phyloP scores from a whole-genome alignment of 306 rosid genomes.

The Chamaecrista fasciculata region DNA sequence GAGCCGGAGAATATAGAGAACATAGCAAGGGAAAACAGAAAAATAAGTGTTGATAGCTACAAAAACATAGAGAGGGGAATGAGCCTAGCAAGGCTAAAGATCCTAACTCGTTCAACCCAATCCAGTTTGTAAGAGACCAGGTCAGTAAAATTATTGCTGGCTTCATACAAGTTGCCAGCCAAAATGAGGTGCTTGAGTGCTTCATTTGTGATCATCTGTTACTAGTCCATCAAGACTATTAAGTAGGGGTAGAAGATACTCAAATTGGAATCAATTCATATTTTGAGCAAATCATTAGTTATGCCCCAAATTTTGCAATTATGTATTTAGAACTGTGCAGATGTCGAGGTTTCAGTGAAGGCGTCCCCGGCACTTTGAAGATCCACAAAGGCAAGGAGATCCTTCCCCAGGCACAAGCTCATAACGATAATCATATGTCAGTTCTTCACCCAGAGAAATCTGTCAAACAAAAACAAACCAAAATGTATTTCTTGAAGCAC shows the following conservation, averaged over 20 bases:
- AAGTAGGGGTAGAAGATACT: neutral
- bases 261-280: constrained; percentile 1
- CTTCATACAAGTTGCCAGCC: constrained; percentile 19
- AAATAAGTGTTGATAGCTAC: constrained; percentile 19
- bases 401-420: constrained; percentile 61
- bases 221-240: constrained; percentile 7
- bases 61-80: constrained; percentile 3
- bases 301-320: constrained; percentile 25
- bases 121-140: neutral
- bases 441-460: constrained; percentile 90
- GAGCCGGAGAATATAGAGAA: neutral
- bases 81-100: neutral
- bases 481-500: constrained; percentile 17
- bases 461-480: constrained; percentile 41
- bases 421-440: constrained; percentile 65
- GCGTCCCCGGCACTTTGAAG: constrained; percentile 64
- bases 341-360: constrained; percentile 37
- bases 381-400: constrained; percentile 63
- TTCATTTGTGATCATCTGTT: constrained; percentile 9
- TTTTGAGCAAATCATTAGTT: constrained; percentile 7
- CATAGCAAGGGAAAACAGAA: neutral
- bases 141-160: neutral
- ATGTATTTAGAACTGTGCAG: constrained; percentile 13
- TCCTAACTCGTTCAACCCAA: constrained; percentile 3
- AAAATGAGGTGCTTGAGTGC: constrained; percentile 13